These are phyloP conservation scores for Coemansia sp. DNA, from an alignment of 192 early-diverging fungal species.

Conservation along the genomic window DNA sequence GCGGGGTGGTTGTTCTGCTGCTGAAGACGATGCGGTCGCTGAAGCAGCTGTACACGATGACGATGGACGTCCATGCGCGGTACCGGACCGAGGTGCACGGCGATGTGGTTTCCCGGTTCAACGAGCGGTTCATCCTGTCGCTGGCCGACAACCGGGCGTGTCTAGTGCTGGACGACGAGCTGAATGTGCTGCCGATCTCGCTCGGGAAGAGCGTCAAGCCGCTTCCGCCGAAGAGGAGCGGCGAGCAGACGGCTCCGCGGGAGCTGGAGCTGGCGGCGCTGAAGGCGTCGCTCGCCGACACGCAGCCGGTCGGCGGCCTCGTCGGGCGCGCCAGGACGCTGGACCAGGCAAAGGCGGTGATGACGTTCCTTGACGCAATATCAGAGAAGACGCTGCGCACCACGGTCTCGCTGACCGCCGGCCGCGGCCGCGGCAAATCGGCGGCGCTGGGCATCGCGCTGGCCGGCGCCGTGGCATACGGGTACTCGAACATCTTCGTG, in stretches of 20 bases:
- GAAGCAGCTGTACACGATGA: conserved; percentile 97
- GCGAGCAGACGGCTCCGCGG: conserved; percentile 5
- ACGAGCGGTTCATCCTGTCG: conserved; percentile 96
- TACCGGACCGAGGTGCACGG: conserved; percentile 94
- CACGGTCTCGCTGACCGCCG: conserved; percentile 92
- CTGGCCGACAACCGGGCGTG: conserved; percentile 85
- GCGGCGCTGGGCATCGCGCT: conserved; percentile 93
- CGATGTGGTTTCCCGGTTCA: conserved; percentile 94
- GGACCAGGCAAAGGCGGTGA: conserved; percentile 95
- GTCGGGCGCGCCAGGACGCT: conserved; percentile 78
- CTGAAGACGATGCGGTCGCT: conserved; percentile 94
- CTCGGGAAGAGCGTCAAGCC: conserved; percentile 94
- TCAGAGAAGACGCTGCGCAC: conserved; percentile 91
- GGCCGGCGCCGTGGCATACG: conserved; percentile 94
- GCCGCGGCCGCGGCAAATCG: conserved; percentile 97
- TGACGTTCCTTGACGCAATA: conserved; percentile 96
- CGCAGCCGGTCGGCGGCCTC: conserved; percentile 87
- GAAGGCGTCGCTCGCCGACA: conserved; percentile 86
- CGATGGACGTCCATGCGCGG: conserved; percentile 97
- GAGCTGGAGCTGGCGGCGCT: conserved; percentile 75
- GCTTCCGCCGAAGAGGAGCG: conserved; percentile 56
- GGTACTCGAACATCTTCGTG: conserved; percentile 99
- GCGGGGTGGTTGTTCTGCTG: conserved; percentile 91
- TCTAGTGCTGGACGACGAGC: conserved; percentile 95
- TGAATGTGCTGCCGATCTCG: conserved; percentile 95